phyloP scores from a whole-genome alignment of 768 basidiomycete genomes.

The Serendipita vermifera region DNA sequence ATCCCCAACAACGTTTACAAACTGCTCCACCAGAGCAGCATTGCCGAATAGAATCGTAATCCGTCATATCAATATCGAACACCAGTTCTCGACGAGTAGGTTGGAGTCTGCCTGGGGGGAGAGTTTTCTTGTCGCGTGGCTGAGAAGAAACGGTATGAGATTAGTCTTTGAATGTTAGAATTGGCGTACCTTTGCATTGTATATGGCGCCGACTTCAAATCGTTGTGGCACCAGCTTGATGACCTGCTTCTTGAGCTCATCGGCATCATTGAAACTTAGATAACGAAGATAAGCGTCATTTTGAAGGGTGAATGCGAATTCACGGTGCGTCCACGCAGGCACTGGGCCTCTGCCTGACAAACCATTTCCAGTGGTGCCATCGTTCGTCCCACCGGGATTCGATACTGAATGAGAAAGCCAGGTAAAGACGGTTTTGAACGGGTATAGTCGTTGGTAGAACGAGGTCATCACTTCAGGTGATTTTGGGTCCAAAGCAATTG shows the following conservation, averaged over 20 bases:
- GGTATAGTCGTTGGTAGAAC: conserved; percentile 86
- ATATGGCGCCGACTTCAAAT: conserved; percentile 95
- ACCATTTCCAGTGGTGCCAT: too few species aligned
- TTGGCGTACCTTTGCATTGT: conserved; percentile 64
- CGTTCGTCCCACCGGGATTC: conserved; percentile 23
- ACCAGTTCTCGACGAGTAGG: conserved; percentile 84
- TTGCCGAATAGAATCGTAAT: conserved; percentile 90
- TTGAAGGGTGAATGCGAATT: conserved; percentile 86
- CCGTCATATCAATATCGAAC: conserved; percentile 99
- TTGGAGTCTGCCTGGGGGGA: conserved; percentile 51
- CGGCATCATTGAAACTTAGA: conserved; percentile 71
- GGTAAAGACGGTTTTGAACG: conserved; percentile 82
- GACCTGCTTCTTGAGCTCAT: conserved; percentile 87
- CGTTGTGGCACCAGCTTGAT: conserved; percentile 75
- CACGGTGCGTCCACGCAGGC: conserved; percentile 65
- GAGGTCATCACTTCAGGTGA: conserved; percentile 55
- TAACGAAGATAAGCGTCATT: conserved; percentile 91
- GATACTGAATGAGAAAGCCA: conserved; percentile 94
- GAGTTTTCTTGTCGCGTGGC: conserved; percentile 83
- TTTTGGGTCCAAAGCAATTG: conserved; percentile 5
- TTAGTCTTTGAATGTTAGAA: not conserved
- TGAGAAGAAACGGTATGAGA: conserved; percentile 22
- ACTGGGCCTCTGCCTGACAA: not conserved
- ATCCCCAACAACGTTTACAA: conserved; percentile 87
- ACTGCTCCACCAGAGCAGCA: conserved; percentile 88